Conservation (phyloP, 2,329 filamentous ascomycete genomes). For the Monilinia polystroma region DNA sequence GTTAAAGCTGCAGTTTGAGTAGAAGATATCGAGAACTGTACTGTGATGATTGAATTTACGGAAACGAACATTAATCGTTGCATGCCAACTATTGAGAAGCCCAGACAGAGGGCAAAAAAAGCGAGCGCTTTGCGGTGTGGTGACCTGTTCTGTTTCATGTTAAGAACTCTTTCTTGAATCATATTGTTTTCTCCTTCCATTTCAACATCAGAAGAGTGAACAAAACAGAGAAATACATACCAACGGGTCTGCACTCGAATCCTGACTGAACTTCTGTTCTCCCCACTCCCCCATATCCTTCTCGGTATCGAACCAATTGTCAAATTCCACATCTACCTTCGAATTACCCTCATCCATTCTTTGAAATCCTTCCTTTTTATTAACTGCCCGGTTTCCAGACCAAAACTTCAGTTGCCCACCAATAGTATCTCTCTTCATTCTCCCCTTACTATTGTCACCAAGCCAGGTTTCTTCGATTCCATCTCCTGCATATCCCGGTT, state of each 20-base stretch:
- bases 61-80: conserved; percentile 56
- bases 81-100: conserved; percentile 49
- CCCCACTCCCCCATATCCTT: conserved; percentile 7
- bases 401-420: conserved; percentile 13
- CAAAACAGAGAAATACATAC: background rate
- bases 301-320: background rate
- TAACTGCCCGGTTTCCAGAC: background rate
- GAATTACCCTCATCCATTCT: conserved; percentile 1
- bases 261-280: background rate
- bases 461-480: background rate
- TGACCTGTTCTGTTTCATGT: conserved; percentile 52
- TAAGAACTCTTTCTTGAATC: background rate
- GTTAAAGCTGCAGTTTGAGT: conserved; percentile 51
- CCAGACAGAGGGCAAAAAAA: conserved; percentile 48
- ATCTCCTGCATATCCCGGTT: background rate
- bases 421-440: conserved; percentile 6
- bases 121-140: conserved; percentile 54
- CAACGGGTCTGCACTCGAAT: conserved; percentile 4
- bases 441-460: background rate
- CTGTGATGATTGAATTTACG: conserved; percentile 48
- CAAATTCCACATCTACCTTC: background rate
- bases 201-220: background rate
- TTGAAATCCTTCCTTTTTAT: background rate
- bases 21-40: conserved; percentile 48
- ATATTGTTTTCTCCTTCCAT: no score